Evolutionary conservation across 345 rosid genomes (phyloP), one percentile per base, ranked within the genome.

Genomic region (Linum trigynum): DNA sequence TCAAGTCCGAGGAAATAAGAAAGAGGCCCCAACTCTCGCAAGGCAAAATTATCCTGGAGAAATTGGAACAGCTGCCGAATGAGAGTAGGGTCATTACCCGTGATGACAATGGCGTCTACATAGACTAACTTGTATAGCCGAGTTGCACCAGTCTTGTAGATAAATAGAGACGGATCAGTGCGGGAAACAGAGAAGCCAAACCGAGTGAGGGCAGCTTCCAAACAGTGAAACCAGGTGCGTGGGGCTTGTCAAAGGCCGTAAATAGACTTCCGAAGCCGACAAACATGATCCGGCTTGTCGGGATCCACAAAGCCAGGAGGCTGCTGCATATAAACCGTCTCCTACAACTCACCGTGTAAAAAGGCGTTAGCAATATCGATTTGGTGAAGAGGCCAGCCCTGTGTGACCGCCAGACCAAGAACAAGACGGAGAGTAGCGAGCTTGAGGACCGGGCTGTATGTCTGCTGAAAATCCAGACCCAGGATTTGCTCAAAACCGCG

Each of bases 361-460:
- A 59, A 59, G n/a, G 63, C 63, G n/a, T 59, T 59, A 1, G 63
- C 32, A 2, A 59, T 39, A 37, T 59, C 63, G 12, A 59, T 11
- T 35, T 59, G 63, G 2, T 7, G 9, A 37, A 59, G 9, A 9
- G 38, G 2, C 43, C 43, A 59, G 11, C 14, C 39, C 4, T 37
- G 37, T 5, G 63, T 36, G 15, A 59, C 63, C 14, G 43, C 17
- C 2, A 59, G 3, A 2, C 11, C 32, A 3, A 59, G 63, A 59
- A 59, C 2, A 2, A 3, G 38, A 7, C 3, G 43, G 10, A 59
- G 15, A 14, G 63, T 35, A 32, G 65, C 50, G 37, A 51, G 50
- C 41, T 68, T 73, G 37, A 73, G 1, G 11, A 73, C 39, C 3
- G 41, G 66, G 38, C 61, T 43, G 5, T 60, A 72, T 0, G 67